These are phyloP conservation scores for Blastobotrys capitulatus DNA, from an alignment of 1,139 yeast species.

Conservation along the genomic window DNA sequence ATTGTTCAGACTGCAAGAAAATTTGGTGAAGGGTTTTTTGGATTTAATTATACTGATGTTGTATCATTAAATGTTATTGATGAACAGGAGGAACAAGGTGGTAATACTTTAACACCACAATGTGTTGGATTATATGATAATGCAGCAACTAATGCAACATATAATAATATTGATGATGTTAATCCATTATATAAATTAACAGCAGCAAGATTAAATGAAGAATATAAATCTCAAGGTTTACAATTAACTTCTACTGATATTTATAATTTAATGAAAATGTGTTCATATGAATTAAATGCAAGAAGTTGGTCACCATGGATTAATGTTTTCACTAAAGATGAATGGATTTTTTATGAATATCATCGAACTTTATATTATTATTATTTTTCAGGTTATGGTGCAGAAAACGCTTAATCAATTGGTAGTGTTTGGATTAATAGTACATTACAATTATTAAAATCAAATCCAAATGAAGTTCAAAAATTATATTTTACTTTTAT, in stretches of 20 bases:
- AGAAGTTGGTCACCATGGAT: conserved; percentile 47
- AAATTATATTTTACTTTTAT: conserved; percentile 38
- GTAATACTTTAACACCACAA: conserved; percentile 38
- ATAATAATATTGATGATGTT: conserved; percentile 3
- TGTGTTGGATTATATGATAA: conserved; percentile 14
- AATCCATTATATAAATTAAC: conserved; percentile 38
- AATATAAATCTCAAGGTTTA: conserved; percentile 6
- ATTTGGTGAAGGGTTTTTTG: conserved; percentile 41
- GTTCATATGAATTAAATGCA: conserved; percentile 50
- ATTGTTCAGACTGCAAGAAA: conserved; percentile 37
- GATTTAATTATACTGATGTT: conserved; percentile 33
- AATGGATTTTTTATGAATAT: conserved; percentile 43
- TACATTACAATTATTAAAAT: conserved; percentile 40
- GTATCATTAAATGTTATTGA: conserved; percentile 36
- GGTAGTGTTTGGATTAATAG: conserved; percentile 50
- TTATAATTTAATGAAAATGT: conserved; percentile 41
- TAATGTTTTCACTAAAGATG: conserved; percentile 46
- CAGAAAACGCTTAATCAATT: conserved; percentile 34
- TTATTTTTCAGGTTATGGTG: conserved; percentile 47
- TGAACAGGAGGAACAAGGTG: conserved; percentile 39
- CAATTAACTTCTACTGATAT: conserved; percentile 37
- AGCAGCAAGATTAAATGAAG: conserved; percentile 22
- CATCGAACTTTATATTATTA: conserved; percentile 41
- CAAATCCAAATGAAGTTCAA: conserved; percentile 25
- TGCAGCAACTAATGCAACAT: conserved; percentile 23